Percentiles rank a stretch among this genome's conserved stretches.
These are phyloP conservation scores for Candida sithepensis DNA, from an alignment of 805 yeast species.

Conservation along the genomic window DNA sequence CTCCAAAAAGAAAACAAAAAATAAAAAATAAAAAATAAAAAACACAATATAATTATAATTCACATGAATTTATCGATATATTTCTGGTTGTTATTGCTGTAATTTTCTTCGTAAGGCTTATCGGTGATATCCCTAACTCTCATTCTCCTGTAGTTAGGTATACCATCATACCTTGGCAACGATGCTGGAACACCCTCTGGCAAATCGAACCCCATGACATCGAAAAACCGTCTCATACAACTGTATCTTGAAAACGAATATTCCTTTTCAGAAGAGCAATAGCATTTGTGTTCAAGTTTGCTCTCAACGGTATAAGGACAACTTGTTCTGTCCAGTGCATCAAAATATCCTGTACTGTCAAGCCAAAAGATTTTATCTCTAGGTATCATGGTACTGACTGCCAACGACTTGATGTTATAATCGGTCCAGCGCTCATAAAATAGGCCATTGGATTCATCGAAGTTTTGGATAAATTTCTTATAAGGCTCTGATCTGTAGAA, in stretches of 20 bases:
- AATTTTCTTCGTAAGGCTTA: constrained; percentile 4
- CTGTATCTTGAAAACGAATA: constrained; percentile 48
- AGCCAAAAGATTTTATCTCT: constrained; percentile 50
- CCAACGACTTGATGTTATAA: constrained; percentile 42
- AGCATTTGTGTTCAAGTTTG: constrained; percentile 18
- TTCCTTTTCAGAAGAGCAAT: constrained; percentile 23
- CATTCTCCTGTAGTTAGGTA: constrained; percentile 8
- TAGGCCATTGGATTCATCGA: constrained; percentile 49
- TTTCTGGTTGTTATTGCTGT: constrained; percentile 2
- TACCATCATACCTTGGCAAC: neutral
- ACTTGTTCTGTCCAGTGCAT: constrained; percentile 10
- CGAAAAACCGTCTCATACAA: constrained; percentile 42
- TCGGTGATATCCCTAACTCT: constrained; percentile 1
- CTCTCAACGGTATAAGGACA: constrained; percentile 18
- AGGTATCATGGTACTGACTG: constrained; percentile 36
- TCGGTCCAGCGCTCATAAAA: constrained; percentile 63
- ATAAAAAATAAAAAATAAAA: neutral
- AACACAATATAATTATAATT: neutral
- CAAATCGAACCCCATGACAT: constrained; percentile 14
- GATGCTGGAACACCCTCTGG: constrained; percentile 16
- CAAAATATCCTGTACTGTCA: constrained; percentile 32
- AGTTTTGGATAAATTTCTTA: constrained; percentile 38
- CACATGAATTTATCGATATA: constrained; percentile 3
- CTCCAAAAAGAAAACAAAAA: neutral
- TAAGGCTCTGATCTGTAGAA: constrained; percentile 48